These are phyloP conservation scores for Volvariella surrecta DNA, from an alignment of 1,284 basidiomycete genomes.

Conservation along the genomic window DNA sequence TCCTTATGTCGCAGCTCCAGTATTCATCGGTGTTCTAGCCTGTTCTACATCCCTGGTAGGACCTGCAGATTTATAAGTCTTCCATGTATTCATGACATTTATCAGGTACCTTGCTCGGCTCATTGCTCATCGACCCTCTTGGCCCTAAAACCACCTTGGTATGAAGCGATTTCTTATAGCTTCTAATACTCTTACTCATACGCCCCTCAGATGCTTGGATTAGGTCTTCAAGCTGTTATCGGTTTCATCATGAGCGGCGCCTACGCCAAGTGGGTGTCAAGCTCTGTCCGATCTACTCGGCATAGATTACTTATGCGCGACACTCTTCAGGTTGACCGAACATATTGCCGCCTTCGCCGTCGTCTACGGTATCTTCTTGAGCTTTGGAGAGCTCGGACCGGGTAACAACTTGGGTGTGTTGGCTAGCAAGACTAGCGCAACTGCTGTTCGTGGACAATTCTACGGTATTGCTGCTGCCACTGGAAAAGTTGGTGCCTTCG, in stretches of 20 bases:
- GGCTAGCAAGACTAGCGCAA: conserved; percentile 77
- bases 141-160: conserved; percentile 77
- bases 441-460: conserved; percentile 80
- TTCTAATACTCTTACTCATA: not conserved
- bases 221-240: conserved; percentile 62
- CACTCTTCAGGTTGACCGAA: conserved; percentile 35
- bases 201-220: conserved; percentile 50
- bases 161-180: conserved; percentile 5
- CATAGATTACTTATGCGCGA: too few relatives aligned
- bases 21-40: conserved; percentile 24
- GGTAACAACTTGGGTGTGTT: conserved; percentile 78
- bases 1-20: not conserved
- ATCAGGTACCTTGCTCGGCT: conserved; percentile 64
- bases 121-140: conserved; percentile 68
- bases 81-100: not conserved
- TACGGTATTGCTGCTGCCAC: conserved; percentile 83
- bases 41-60: conserved; percentile 65
- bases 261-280: conserved; percentile 44
- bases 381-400: conserved; percentile 76
- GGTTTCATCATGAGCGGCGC: conserved; percentile 84
- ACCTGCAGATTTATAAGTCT: not conserved
- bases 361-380: conserved; percentile 87
- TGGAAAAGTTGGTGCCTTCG: conserved; percentile 88
- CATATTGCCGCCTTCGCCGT: conserved; percentile 79
- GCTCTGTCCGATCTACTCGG: conserved; percentile 24